Percentiles rank a stretch among this genome's conserved stretches.
phyloP scores from a whole-genome alignment of 2,329 filamentous ascomycete genomes.

The Aspergillus ibericus region DNA sequence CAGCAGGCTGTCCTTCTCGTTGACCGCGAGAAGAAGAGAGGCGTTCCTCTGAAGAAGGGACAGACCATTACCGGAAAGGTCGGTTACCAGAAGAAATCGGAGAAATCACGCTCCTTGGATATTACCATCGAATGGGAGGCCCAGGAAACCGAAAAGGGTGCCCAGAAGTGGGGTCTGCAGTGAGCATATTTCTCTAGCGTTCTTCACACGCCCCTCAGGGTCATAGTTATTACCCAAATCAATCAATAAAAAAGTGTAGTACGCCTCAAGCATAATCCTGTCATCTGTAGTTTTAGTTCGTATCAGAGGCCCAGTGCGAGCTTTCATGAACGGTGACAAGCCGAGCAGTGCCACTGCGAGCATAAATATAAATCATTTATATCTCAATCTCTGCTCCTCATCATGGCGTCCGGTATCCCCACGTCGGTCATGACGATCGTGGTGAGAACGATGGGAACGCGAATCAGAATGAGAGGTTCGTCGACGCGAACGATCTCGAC shows the following conservation, averaged over 20 bases:
- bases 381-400: neutral
- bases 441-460: slow-evolving; percentile 19
- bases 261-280: neutral
- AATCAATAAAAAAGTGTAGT: neutral
- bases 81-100: slow-evolving; percentile 67
- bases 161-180: slow-evolving; percentile 44
- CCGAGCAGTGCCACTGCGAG: neutral
- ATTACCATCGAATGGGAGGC: slow-evolving; percentile 64
- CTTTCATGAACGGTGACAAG: neutral
- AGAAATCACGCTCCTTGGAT: slow-evolving; percentile 68
- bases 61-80: slow-evolving; percentile 66
- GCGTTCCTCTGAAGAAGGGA: slow-evolving; percentile 52
- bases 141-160: slow-evolving; percentile 42
- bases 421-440: slow-evolving; percentile 13
- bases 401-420: slow-evolving; percentile 10
- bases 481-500: slow-evolving; percentile 19
- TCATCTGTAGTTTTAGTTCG: neutral
- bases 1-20: slow-evolving; percentile 76
- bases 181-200: slow-evolving; percentile 20
- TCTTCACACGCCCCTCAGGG: neutral
- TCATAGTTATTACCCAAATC: neutral
- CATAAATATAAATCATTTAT: neutral
- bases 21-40: slow-evolving; percentile 55
- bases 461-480: slow-evolving; percentile 16
- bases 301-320: neutral